These are phyloP conservation scores for Tolypocladium pustulatum DNA, from an alignment of 2,329 filamentous ascomycete genomes.

Conservation along the genomic window DNA sequence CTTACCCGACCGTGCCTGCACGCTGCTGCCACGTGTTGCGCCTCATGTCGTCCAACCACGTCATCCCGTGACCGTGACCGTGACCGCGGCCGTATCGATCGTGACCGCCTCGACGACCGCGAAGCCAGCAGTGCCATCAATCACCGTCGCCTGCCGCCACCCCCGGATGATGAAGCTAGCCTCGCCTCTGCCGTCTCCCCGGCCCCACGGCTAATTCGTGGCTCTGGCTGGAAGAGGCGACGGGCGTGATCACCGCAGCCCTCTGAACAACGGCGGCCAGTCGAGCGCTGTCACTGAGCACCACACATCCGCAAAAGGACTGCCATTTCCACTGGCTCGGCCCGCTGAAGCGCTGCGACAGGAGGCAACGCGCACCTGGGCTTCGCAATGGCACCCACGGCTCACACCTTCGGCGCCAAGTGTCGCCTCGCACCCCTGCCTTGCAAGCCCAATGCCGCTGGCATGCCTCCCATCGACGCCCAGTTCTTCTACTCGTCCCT, in stretches of 20 bases:
- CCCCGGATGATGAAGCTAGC: neutral
- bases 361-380: neutral
- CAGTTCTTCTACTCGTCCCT: conserved; percentile 82
- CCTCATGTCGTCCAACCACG: neutral
- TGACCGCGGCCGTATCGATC: neutral
- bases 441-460: conserved; percentile 27
- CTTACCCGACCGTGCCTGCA: neutral
- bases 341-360: neutral
- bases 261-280: neutral
- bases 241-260: neutral
- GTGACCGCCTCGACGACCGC: neutral
- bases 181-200: neutral
- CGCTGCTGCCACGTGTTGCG: neutral
- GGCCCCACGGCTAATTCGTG: conserved; percentile 1
- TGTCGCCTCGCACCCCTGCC: conserved; percentile 45
- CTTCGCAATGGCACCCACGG: conserved; percentile 2
- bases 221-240: neutral
- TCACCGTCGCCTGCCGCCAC: neutral
- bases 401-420: conserved; percentile 49
- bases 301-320: neutral
- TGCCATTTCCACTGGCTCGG: neutral
- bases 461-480: conserved; percentile 49
- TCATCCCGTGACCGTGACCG: neutral
- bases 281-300: neutral
- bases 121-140: neutral